Percentiles rank a stretch among this genome's conserved stretches.
phyloP scores from a whole-genome alignment of 257 asterid species.

The Solanum bukasovii region DNA sequence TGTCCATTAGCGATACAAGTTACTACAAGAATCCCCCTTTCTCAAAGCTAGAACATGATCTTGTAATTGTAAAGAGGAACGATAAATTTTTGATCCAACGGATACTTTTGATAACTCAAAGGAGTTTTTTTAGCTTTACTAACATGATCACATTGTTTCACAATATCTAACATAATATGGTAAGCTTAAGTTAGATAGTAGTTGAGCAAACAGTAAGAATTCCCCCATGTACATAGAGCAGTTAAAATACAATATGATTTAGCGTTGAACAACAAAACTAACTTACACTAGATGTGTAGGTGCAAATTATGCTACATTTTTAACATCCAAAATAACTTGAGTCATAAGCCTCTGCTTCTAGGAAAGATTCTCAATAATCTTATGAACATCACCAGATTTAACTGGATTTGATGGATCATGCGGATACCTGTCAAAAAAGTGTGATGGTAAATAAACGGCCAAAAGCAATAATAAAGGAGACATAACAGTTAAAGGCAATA shows the following conservation, averaged over 20 bases:
- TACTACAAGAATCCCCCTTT: neutral
- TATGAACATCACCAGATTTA: neutral
- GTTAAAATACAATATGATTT: neutral
- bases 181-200: neutral
- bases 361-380: neutral
- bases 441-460: neutral
- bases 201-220: neutral
- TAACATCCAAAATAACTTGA: neutral
- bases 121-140: neutral
- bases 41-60: neutral
- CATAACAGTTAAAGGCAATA: too few species aligned
- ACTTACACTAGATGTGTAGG: neutral
- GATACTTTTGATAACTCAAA: neutral
- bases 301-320: neutral
- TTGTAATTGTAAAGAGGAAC: neutral
- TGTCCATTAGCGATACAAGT: neutral
- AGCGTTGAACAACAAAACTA: neutral
- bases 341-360: neutral
- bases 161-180: neutral
- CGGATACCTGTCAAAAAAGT: neutral
- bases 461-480: neutral
- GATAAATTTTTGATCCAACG: neutral
- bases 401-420: neutral
- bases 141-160: neutral
- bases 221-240: neutral